Percentiles rank a stretch among this genome's conserved stretches.
phyloP scores from a whole-genome alignment of 345 rosid species.

The Murraya koenigii region DNA sequence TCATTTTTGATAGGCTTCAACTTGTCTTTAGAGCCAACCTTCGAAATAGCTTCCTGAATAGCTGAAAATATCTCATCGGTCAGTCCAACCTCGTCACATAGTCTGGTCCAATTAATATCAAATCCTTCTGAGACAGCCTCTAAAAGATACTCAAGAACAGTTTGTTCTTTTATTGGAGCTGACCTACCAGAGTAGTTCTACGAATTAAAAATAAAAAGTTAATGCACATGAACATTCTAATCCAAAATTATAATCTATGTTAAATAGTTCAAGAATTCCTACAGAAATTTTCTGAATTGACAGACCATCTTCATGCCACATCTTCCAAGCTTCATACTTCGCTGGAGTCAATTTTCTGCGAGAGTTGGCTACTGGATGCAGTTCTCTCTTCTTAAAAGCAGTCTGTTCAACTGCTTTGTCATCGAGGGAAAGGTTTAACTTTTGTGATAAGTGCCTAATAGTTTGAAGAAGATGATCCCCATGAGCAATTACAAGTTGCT shows the following conservation, averaged over 20 bases:
- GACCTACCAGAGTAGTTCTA: conserved; percentile 40
- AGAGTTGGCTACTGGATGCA: conserved; percentile 3
- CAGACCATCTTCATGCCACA: conserved; percentile 44
- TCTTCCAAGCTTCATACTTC: conserved; percentile 46
- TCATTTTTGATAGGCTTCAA: conserved; percentile 44
- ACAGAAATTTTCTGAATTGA: conserved; percentile 39
- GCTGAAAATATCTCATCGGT: conserved; percentile 25
- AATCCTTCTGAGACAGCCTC: conserved; percentile 41
- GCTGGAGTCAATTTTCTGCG: conserved; percentile 32
- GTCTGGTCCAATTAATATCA: conserved; percentile 35
- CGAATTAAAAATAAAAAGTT: not conserved
- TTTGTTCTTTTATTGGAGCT: conserved; percentile 46
- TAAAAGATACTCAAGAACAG: conserved; percentile 38
- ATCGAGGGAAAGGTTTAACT: conserved; percentile 41
- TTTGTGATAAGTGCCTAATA: conserved; percentile 29
- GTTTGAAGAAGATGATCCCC: conserved; percentile 41
- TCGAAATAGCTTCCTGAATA: conserved; percentile 34
- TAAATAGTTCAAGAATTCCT: conserved; percentile 16
- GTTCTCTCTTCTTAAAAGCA: conserved; percentile 10
- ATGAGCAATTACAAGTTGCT: conserved; percentile 38
- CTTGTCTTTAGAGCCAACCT: conserved; percentile 43
- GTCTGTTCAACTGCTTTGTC: conserved; percentile 22
- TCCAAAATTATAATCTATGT: not conserved
- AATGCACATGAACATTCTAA: not conserved
- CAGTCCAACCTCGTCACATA: conserved; percentile 33